Evolutionary conservation across 1,284 basidiomycete genomes (phyloP), one percentile per base, ranked within the genome.

Genomic region (Flammula alnicola): DNA sequence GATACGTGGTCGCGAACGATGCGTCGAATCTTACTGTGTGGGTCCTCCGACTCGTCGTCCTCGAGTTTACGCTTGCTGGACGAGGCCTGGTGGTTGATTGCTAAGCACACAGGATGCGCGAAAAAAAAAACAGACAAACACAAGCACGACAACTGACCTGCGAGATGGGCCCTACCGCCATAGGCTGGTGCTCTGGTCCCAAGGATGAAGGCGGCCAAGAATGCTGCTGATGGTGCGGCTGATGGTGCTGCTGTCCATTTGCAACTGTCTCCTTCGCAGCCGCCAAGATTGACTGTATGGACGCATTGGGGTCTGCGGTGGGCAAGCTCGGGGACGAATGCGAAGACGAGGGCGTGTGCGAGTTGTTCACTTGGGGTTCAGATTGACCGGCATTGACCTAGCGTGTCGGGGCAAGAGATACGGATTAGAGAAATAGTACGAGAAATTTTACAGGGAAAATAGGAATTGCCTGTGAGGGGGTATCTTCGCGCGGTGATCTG

Each of bases 1-100:
- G 80, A 80, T 56, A 88, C 80, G 64, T 88, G 88, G 64, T 89
- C 86, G 66, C 84, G 84, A 51, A 90, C 86, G 57, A 88, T 86
- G 60, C 87, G 84, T 49, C 89, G 80, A 64, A 91, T 89, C 76
- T 91, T 91, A 59, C 72, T 78, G 58, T 90, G 86, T 1, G 85
- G 78, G 62, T 91, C 88, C 39, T 86, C 84, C 4, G 72, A 70
- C 16, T 88, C 84, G 0, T 74, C 59, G 42, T 84, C 81, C 36
- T 91, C 88, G 23, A 87, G 74, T 66, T 90, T 90, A 54, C 88
- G 88, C 67, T 91, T 91, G 40, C 74, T 73, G 36, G 71, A 66
- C 6, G 74, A 70, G 12, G 71, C 60, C 68, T 68, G 53, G 8
- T 47, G 29, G 51, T 44, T 47, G 48, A 47, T 51, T 46, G 42